Evolutionary conservation across 148 eudicot species (phyloP).

Genomic region (Amaranthus cruentus): DNA sequence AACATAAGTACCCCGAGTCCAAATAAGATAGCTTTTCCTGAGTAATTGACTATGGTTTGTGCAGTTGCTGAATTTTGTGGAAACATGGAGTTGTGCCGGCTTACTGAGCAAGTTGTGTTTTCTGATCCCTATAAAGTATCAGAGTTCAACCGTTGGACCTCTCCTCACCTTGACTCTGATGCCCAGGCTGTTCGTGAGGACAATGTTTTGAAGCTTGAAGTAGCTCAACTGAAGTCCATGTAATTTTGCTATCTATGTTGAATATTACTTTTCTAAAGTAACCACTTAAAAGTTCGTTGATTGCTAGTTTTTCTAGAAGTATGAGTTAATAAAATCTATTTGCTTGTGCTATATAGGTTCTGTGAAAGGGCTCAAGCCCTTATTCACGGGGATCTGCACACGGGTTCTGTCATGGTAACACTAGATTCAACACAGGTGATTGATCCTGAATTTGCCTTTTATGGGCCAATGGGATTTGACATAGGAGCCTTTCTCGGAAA

Average conservation of each 20-base stretch:
- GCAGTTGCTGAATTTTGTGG: conserved; percentile 93
- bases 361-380: conserved; percentile 95
- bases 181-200: conserved; percentile 88
- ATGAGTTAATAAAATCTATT: not conserved
- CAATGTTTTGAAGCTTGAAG: conserved; percentile 68
- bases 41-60: conserved; percentile 8
- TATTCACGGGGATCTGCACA: conserved; percentile 92
- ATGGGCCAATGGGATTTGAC: conserved; percentile 95
- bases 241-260: conserved; percentile 22
- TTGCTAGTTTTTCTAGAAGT: not conserved
- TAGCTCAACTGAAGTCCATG: conserved; percentile 81
- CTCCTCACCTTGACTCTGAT: conserved; percentile 84
- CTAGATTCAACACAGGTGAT: conserved; percentile 83
- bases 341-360: conserved; percentile 53
- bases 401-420: conserved; percentile 92
- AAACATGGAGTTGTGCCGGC: conserved; percentile 93
- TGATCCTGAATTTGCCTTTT: conserved; percentile 94
- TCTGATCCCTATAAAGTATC: conserved; percentile 93
- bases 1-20: no score
- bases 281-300: not conserved
- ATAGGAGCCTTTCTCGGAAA: conserved; percentile 91
- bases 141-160: conserved; percentile 69
- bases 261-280: not conserved
- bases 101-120: conserved; percentile 85
- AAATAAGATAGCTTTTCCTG: not conserved